phyloP scores from a whole-genome alignment of 2,329 filamentous ascomycete genomes.

The Alternaria brassicae region DNA sequence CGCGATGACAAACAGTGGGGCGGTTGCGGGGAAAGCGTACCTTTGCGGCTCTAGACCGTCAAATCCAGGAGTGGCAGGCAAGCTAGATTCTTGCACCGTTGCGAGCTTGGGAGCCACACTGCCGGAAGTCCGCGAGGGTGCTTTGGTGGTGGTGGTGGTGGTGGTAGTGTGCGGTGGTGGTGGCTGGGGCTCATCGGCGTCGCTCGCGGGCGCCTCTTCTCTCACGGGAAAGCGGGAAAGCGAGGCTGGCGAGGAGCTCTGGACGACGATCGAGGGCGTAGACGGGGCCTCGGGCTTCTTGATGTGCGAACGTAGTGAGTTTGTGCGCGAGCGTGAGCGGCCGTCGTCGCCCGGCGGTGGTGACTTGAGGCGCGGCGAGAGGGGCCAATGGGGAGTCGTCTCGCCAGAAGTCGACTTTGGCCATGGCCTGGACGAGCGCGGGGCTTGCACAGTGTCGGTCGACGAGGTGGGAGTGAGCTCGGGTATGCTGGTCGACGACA shows the following conservation, averaged over 20 bases:
- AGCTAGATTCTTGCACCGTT: conserved; percentile 89
- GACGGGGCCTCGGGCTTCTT: conserved; percentile 41
- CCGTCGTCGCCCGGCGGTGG: conserved; percentile 62
- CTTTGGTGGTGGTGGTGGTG: conserved; percentile 48
- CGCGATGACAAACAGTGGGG: conserved; percentile 39
- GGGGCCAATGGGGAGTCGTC: conserved; percentile 72
- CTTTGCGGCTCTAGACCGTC: conserved; percentile 46
- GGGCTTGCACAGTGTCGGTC: conserved; percentile 67
- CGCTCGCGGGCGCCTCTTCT: conserved; percentile 41
- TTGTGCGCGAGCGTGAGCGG: conserved; percentile 51
- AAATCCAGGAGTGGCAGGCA: conserved; percentile 69
- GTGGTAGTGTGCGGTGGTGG: no score
- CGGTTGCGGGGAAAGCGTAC: conserved; percentile 40
- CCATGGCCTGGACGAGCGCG: conserved; percentile 69
- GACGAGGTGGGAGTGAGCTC: conserved; percentile 66
- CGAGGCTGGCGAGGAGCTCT: conserved; percentile 53
- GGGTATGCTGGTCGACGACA: conserved; percentile 73
- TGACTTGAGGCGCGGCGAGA: conserved; percentile 78
- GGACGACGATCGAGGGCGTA: conserved; percentile 55
- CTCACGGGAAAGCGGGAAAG: conserved; percentile 40
- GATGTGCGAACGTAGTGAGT: conserved; percentile 51
- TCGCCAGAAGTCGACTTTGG: conserved; percentile 57
- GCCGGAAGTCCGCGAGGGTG: conserved; percentile 62
- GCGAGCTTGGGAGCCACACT: conserved; percentile 71
- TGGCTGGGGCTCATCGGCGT: conserved; percentile 47